A percentile compares a stretch with the other conserved stretches of the same genome.
These are phyloP conservation scores for Yamadazyma sp. DNA, from an alignment of 1,139 yeast genomes.

Conservation along the genomic window DNA sequence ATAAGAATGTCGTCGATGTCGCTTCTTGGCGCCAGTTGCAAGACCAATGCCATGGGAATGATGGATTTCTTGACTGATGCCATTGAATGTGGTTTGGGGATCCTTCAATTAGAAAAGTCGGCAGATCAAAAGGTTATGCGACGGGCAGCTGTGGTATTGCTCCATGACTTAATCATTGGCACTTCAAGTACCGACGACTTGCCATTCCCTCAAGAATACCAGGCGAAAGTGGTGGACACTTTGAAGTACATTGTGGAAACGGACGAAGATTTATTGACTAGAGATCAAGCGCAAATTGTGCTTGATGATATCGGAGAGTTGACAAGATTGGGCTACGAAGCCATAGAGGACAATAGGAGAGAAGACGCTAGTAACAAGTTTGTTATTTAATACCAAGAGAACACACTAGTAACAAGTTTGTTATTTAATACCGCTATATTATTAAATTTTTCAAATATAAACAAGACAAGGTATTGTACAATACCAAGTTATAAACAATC, in stretches of 20 bases:
- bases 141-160: constrained; percentile 70
- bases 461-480: constrained; percentile 10
- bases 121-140: constrained; percentile 58
- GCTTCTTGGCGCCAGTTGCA: constrained; percentile 67
- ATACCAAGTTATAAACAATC: no score
- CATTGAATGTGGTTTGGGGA: constrained; percentile 75
- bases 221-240: constrained; percentile 36
- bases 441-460: constrained; percentile 6
- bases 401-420: background rate
- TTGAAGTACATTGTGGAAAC: constrained; percentile 47
- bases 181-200: constrained; percentile 43
- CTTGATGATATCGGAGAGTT: constrained; percentile 44
- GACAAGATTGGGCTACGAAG: constrained; percentile 16
- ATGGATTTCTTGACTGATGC: constrained; percentile 49
- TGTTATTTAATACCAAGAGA: no score
- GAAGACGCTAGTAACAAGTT: background rate
- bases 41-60: constrained; percentile 58
- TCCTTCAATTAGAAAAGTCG: constrained; percentile 56
- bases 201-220: constrained; percentile 50
- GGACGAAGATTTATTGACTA: constrained; percentile 57
- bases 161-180: constrained; percentile 61
- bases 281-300: constrained; percentile 56
- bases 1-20: constrained; percentile 87
- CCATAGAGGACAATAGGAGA: background rate
- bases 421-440: constrained; percentile 2